Conservation (phyloP, 768 basidiomycete species). For the Chalciporus pseudorubinellus region DNA sequence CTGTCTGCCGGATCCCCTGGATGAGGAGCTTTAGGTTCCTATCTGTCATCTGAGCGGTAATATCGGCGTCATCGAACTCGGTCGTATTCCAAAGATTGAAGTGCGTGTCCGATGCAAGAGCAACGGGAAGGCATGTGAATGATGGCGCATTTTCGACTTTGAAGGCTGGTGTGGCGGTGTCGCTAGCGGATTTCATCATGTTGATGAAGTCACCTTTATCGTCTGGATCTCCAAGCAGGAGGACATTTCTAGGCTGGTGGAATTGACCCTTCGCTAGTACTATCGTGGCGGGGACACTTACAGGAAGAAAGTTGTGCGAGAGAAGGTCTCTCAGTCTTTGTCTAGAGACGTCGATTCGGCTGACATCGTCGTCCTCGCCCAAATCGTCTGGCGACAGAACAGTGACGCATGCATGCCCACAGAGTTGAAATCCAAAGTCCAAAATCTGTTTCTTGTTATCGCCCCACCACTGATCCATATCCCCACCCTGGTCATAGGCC, state of each 20-base stretch:
- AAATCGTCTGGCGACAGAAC: conserved; percentile 9
- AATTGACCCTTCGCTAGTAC: neutral
- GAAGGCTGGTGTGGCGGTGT: neutral
- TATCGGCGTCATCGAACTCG: conserved; percentile 13
- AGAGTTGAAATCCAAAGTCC: conserved; percentile 30
- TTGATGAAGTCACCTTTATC: conserved; percentile 15
- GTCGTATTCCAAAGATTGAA: conserved; percentile 18
- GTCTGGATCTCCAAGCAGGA: conserved; percentile 16
- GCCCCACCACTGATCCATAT: conserved; percentile 38
- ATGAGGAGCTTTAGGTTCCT: conserved; percentile 16
- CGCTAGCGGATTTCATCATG: neutral
- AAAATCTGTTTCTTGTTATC: conserved; percentile 27
- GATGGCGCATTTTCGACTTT: neutral
- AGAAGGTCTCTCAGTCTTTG: conserved; percentile 11
- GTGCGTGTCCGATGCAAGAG: conserved; percentile 7
- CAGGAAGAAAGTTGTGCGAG: conserved; percentile 5
- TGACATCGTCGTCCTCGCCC: conserved; percentile 1
- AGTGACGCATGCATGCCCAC: conserved; percentile 38
- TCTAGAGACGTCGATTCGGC: conserved; percentile 9
- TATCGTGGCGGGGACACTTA: conserved; percentile 4
- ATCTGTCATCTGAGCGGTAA: conserved; percentile 10
- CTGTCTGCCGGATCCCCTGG: conserved; percentile 11
- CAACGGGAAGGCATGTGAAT: conserved; percentile 4
- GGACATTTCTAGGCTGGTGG: conserved; percentile 18
- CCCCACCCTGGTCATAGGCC: conserved; percentile 20